Conservation (phyloP, 305 asterid species). For the Petunia hybrid region DNA sequence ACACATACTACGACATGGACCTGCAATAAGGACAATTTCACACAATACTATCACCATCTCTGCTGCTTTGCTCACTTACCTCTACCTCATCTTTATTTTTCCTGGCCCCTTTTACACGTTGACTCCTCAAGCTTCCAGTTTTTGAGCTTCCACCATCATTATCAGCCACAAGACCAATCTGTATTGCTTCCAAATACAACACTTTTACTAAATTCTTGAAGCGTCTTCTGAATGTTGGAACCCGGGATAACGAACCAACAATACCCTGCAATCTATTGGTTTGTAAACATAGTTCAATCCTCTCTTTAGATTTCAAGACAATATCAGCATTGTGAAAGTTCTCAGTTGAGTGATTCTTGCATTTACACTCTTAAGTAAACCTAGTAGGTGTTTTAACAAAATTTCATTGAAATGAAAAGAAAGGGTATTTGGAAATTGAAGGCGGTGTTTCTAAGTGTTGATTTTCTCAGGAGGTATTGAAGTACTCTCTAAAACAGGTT, state of each 20-base stretch:
- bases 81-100: conserved; percentile 40
- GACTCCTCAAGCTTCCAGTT: conserved; percentile 43
- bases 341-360: neutral
- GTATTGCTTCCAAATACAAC: conserved; percentile 64
- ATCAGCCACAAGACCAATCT: conserved; percentile 46
- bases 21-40: neutral
- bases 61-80: conserved; percentile 16
- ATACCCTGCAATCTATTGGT: conserved; percentile 75
- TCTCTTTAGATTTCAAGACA: neutral
- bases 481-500: neutral
- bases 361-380: neutral
- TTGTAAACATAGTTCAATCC: neutral
- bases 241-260: conserved; percentile 70
- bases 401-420: neutral
- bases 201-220: conserved; percentile 69
- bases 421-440: neutral
- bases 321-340: neutral
- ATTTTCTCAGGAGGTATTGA: neutral
- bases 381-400: neutral
- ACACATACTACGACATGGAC: neutral
- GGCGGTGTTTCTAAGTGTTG: neutral
- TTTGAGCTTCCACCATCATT: conserved; percentile 39
- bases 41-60: conserved; percentile 18
- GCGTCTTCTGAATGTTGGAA: conserved; percentile 84
- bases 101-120: conserved; percentile 41